Evolutionary conservation across 2,329 filamentous ascomycete species (phyloP), one percentile per base, ranked within the genome.

Genomic region (Colletotrichum zoysiae): DNA sequence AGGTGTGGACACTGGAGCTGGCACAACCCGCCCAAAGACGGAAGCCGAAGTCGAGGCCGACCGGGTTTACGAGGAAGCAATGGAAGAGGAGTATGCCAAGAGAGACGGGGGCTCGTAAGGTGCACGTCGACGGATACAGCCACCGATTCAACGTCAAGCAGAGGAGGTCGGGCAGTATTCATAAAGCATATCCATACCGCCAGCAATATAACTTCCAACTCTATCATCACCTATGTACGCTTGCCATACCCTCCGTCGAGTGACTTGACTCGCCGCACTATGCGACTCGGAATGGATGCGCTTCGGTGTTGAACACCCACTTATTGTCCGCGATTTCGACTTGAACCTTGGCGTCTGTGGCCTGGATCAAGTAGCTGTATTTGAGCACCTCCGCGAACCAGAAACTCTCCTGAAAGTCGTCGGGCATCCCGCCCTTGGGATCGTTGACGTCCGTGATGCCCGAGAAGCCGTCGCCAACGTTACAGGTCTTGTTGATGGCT

Each of bases 381-480:
- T 97, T 97, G 80, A 97, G 79, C 74, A 95, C 92, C 84, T 97
- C 94, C 0, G 94, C 94, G 80, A 97, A 94, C 84, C 93, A 91
- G 83, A 96, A 97, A 77, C 92, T 95, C 82, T 97, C 93, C 85
- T 95, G 92, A 79, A 92, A 91, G 79, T 97, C 89, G 53, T 81
- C 80, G 71, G 87, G 89, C 0, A 82, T 81, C 1, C 92, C 92
- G 12, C 93, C 93, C 40, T 84, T 85, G 4, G 78, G 76, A 3
- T 81, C 82, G 75, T 92, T 93, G 57, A 97, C 93, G 78, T 97
- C 81, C 0, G 76, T 79, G 67, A 97, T 83, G 40, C 87, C 86
- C 16, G 88, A 88, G 81, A 90, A 97, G 9, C 92, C 94, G 30
- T 87, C 90, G 8, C 88, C 89, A 0, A 87, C 88, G 33, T 87